Base-by-base conservation (phyloP, 257 asterid genomes). In the Salvia splendens region DNA sequence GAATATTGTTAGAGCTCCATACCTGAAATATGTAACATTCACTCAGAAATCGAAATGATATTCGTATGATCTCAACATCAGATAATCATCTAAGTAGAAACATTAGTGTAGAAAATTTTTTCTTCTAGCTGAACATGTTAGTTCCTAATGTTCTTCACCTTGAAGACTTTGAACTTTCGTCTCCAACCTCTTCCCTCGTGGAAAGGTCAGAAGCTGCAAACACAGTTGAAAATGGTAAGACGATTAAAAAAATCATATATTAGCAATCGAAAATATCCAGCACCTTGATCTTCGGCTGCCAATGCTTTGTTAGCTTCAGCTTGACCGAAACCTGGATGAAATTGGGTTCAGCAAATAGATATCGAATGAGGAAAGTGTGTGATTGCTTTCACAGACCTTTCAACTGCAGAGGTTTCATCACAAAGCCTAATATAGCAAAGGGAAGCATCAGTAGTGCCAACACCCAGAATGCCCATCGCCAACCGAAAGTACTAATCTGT, bases 401-500 rank as follows among this genome's bases (percentile, higher is more conserved):
- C 78, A 91, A 74, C 73, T 84, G 84, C 82, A 91, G 79, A 2
- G 97, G 99, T 79, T 91, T 91, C 87, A 85, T 84, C 67, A 88
- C 77, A 77, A 94, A 91, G 65, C 99, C 95, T 61, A 88, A 78
- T 49, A 88, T 61, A 43, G 91, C 96, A 83, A 91, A 94, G 67
- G 96, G 96, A 73, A 87, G 88, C 99, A 94, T 94, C 77, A 91
- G 80, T 45, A 81, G 24, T 64, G 97, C 99, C 81, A 87, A 95
- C 61, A 82, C 79, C 84, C 85, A 80, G 72, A 94, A 94, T 35
- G 97, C 99, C 81, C 78, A 84, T 42, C 95, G 96, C 99, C 99
- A 94, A 72, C 67, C 82, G 46, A 84, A 68, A 59, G 67, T 67
- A 77, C 84, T 85, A 60, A 91, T 82, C 99, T 94, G 69, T 51